Conservation (phyloP, 2,329 filamentous ascomycete genomes). For the Chrysoporthe puriensis region DNA sequence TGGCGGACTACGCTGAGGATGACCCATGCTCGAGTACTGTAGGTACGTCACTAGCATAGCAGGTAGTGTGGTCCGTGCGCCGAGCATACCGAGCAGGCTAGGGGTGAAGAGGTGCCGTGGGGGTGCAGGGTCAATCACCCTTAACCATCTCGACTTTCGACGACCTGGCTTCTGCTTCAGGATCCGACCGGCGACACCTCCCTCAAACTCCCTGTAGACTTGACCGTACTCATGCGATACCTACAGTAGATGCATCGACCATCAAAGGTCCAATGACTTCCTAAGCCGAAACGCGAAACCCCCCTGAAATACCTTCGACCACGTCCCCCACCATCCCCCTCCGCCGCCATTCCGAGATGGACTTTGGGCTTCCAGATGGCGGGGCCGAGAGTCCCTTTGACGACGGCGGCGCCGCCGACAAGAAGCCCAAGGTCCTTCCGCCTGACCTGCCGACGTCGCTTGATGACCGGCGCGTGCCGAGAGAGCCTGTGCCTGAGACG, state of each 20-base stretch:
- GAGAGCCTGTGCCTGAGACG: conserved; percentile 75
- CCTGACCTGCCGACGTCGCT: conserved; percentile 88
- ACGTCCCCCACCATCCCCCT: conserved; percentile 15
- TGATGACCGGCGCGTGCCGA: conserved; percentile 77
- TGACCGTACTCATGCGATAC: not conserved
- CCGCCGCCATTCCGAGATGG: conserved; percentile 52
- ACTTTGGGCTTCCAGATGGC: conserved; percentile 57
- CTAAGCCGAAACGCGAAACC: conserved; percentile 7
- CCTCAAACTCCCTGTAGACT: not conserved
- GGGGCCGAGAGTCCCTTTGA: conserved; percentile 43
- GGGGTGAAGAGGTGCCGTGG: conserved; percentile 5
- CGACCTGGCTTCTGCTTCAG: conserved; percentile 13
- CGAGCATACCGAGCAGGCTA: not conserved
- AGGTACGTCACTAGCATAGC: not conserved
- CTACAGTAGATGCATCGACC: not conserved
- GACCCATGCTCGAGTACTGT: not conserved
- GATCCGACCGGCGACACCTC: not conserved
- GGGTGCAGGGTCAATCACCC: conserved; percentile 5
- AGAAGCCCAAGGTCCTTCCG: conserved; percentile 64
- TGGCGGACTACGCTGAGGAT: too few relatives aligned
- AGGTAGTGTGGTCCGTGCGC: conserved; percentile 5
- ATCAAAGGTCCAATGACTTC: conserved; percentile 14
- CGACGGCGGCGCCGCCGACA: conserved; percentile 42
- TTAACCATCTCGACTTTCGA: conserved; percentile 12
- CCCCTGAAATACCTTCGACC: conserved; percentile 17